Evolutionary conservation across 1,284 basidiomycete genomes (phyloP).

Genomic region (Rhodotorula sp.): DNA sequence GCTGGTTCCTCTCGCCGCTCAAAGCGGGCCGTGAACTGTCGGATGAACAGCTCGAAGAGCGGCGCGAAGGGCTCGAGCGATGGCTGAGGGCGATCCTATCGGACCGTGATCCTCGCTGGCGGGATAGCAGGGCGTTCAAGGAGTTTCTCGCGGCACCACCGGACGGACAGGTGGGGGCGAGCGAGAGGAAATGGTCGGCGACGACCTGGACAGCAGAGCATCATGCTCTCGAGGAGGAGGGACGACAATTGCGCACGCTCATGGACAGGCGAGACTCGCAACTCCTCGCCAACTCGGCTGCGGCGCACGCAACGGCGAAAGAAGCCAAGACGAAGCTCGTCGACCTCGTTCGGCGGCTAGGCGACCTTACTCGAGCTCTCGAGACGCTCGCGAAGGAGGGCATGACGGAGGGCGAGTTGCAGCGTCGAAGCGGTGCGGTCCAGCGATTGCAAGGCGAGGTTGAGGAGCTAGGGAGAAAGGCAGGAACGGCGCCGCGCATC

Average conservation of each 20-base stretch:
- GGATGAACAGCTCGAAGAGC: slow-evolving; percentile 60
- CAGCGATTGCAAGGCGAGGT: slow-evolving; percentile 78
- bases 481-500: slow-evolving; percentile 18
- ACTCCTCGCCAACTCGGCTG: slow-evolving; percentile 68
- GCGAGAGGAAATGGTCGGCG: slow-evolving; percentile 58
- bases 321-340: slow-evolving; percentile 80
- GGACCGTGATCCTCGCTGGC: slow-evolving; percentile 76
- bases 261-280: slow-evolving; percentile 83
- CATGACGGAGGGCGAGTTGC: slow-evolving; percentile 51
- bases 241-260: slow-evolving; percentile 75
- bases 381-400: slow-evolving; percentile 29
- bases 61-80: slow-evolving; percentile 70
- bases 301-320: slow-evolving; percentile 74
- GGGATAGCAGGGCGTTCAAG: slow-evolving; percentile 72
- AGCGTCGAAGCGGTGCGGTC: slow-evolving; percentile 77
- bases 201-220: slow-evolving; percentile 84
- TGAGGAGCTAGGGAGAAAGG: slow-evolving; percentile 47
- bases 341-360: slow-evolving; percentile 65
- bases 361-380: slow-evolving; percentile 32
- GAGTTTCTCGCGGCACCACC: slow-evolving; percentile 80
- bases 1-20: slow-evolving; percentile 22
- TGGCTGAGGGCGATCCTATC: slow-evolving; percentile 83
- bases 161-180: slow-evolving; percentile 30
- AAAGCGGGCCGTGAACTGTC: slow-evolving; percentile 1
- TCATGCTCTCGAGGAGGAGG: slow-evolving; percentile 65